Conservation (phyloP, 345 rosid genomes). For the Linum tenue region DNA sequence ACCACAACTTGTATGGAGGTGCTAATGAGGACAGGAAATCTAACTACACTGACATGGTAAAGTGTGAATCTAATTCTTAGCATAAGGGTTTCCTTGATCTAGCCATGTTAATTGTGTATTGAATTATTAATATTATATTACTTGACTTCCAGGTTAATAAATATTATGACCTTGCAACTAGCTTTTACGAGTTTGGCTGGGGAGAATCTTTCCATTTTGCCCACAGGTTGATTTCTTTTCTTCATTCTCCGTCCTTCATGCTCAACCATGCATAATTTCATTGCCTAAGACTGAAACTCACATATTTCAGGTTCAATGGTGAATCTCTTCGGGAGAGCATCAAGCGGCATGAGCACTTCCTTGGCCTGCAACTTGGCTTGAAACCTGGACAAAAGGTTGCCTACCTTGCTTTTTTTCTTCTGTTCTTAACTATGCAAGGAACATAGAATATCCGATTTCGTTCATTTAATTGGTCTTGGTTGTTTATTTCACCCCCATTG, state of each 20-base stretch:
- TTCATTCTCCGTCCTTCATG: background rate
- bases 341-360: constrained; percentile 91
- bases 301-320: constrained; percentile 55
- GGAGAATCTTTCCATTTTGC: constrained; percentile 99
- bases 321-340: constrained; percentile 92
- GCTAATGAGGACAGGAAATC: constrained; percentile 80
- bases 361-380: constrained; percentile 21
- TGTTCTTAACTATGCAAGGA: no score
- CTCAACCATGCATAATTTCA: background rate
- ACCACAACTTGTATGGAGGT: constrained; percentile 74
- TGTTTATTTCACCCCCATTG: constrained; percentile 8
- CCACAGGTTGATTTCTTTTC: constrained; percentile 42
- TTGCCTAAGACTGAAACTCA: background rate
- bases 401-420: background rate
- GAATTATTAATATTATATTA: background rate
- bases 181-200: constrained; percentile 98
- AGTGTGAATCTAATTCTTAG: constrained; percentile 1
- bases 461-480: constrained; percentile 9
- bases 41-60: constrained; percentile 87
- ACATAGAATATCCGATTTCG: constrained; percentile 2
- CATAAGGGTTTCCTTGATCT: no score
- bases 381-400: constrained; percentile 60
- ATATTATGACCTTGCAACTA: constrained; percentile 91
- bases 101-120: constrained; percentile 1
- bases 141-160: constrained; percentile 60